Percentiles rank a stretch among this genome's conserved stretches.
These are phyloP conservation scores for Pythium guiyangense DNA, from an alignment of 352 stramenopile species.

Conservation along the genomic window DNA sequence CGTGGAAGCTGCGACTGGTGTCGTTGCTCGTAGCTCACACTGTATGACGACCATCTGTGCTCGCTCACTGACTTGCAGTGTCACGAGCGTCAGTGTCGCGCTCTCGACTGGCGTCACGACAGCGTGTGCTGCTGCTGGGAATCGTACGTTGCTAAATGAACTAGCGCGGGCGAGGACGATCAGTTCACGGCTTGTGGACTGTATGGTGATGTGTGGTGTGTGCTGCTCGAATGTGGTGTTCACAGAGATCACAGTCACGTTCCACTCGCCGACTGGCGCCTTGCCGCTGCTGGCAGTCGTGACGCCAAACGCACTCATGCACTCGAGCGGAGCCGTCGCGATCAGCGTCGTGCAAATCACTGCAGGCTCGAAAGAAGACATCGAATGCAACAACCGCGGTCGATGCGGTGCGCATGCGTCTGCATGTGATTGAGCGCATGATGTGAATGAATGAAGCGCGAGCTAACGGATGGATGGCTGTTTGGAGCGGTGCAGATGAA, in stretches of 20 bases:
- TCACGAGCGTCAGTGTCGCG: conserved; percentile 40
- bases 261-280: conserved; percentile 60
- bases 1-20: no score
- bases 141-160: conserved; percentile 21
- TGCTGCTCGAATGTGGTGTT: neutral
- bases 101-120: conserved; percentile 25
- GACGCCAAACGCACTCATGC: conserved; percentile 23
- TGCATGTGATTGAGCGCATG: no score
- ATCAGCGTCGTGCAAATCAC: conserved; percentile 22
- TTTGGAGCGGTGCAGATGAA: conserved; percentile 30
- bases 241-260: conserved; percentile 40
- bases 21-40: no score
- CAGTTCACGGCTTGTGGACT: neutral
- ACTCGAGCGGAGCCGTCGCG: conserved; percentile 24
- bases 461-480: neutral
- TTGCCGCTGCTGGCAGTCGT: conserved; percentile 45
- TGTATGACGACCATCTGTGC: neutral
- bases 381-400: conserved; percentile 72
- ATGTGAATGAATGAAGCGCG: neutral
- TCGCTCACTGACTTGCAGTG: conserved; percentile 25
- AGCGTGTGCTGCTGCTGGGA: conserved; percentile 37
- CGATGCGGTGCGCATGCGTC: conserved; percentile 63
- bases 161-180: neutral
- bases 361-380: conserved; percentile 58
- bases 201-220: neutral